A percentile compares a stretch with the other conserved stretches of the same genome.
phyloP scores from a whole-genome alignment of 2,329 filamentous ascomycete genomes.

The Neoarthrinium moseri region DNA sequence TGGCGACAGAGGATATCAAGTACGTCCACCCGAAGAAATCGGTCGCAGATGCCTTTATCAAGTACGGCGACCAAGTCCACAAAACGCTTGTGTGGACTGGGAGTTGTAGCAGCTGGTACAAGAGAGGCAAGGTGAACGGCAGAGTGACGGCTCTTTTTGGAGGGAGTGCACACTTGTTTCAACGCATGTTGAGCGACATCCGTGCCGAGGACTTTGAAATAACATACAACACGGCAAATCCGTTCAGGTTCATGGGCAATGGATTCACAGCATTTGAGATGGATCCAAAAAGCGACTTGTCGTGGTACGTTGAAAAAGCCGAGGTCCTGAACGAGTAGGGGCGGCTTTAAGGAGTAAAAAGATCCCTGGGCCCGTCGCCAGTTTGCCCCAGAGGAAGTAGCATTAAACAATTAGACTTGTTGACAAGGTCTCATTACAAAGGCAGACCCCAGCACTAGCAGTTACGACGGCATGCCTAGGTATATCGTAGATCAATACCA shows the following conservation, averaged over 20 bases:
- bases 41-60: constrained; percentile 33
- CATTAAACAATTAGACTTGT: too few species aligned
- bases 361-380: too few species aligned
- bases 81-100: constrained; percentile 42
- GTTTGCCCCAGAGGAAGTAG: too few species aligned
- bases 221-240: constrained; percentile 39
- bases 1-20: constrained; percentile 24
- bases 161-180: constrained; percentile 34
- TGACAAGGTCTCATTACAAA: too few species aligned
- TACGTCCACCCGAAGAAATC: constrained; percentile 30
- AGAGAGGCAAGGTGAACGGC: constrained; percentile 26
- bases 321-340: not conserved
- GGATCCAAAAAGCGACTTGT: constrained; percentile 27
- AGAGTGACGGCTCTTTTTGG: constrained; percentile 34
- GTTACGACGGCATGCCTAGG: too few species aligned
- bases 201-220: constrained; percentile 48
- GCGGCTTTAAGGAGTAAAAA: too few species aligned
- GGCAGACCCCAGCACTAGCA: too few species aligned
- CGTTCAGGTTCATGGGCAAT: constrained; percentile 47
- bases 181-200: constrained; percentile 33
- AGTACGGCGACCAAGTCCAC: constrained; percentile 41
- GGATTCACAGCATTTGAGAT: constrained; percentile 40
- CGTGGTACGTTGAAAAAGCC: constrained; percentile 23
- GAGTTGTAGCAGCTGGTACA: constrained; percentile 35
- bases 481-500: too few species aligned